phyloP scores from a whole-genome alignment of 2,329 filamentous ascomycete genomes.

The Tolypocladium tropicale region DNA sequence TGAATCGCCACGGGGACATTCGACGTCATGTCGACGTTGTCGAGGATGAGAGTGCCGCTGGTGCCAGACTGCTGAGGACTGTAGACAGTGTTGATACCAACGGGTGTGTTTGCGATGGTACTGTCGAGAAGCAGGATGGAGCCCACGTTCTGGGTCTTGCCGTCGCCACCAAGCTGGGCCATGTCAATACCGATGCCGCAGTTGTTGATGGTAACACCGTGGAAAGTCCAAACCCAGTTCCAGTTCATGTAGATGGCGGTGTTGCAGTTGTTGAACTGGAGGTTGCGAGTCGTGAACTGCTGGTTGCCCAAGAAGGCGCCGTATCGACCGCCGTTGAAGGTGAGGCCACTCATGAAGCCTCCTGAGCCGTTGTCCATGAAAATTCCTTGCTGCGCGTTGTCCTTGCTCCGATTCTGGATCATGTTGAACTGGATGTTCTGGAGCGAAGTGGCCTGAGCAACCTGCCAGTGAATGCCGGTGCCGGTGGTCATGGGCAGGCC shows the following conservation, averaged over 20 bases:
- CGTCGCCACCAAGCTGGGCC: conserved; percentile 44
- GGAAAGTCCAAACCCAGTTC: conserved; percentile 83
- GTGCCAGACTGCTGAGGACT: neutral
- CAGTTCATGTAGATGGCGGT: conserved; percentile 85
- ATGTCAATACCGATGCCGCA: conserved; percentile 72
- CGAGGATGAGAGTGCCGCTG: conserved; percentile 48
- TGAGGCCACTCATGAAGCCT: conserved; percentile 73
- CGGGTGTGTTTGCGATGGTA: conserved; percentile 61
- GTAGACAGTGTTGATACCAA: conserved; percentile 36
- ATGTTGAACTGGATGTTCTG: conserved; percentile 79
- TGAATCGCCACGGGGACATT: conserved; percentile 59
- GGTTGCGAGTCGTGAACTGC: conserved; percentile 77
- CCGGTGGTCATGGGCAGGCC: conserved; percentile 49
- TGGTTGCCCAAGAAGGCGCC: conserved; percentile 77
- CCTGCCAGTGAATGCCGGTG: conserved; percentile 75
- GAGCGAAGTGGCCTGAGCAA: conserved; percentile 70
- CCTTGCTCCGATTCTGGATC: conserved; percentile 51
- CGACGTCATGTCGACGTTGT: conserved; percentile 69
- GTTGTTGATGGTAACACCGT: conserved; percentile 64
- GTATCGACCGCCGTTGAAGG: conserved; percentile 71
- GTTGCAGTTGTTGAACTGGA: conserved; percentile 72
- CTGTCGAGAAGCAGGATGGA: conserved; percentile 79
- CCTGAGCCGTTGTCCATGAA: conserved; percentile 82
- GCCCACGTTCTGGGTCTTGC: conserved; percentile 62
- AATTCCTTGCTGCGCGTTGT: conserved; percentile 64